phyloP scores from a whole-genome alignment of 441 rosid genomes.

The Erodium texanum region DNA sequence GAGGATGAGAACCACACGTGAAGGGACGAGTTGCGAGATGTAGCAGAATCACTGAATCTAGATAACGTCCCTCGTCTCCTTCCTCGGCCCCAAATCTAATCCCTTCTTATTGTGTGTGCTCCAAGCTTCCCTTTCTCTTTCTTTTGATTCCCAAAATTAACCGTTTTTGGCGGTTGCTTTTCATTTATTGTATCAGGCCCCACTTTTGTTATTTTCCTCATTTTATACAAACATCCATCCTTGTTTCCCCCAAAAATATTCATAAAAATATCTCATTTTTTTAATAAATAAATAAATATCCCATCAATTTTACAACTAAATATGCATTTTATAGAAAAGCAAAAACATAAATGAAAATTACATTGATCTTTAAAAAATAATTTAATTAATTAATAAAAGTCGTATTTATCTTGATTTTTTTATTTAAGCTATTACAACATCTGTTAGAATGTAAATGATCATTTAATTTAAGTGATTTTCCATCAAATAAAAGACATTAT shows the following conservation, averaged over 20 bases:
- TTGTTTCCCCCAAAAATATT: too few species aligned
- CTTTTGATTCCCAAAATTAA: not conserved
- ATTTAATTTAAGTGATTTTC: too few species aligned
- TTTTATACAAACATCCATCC: too few species aligned
- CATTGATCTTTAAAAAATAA: too few species aligned
- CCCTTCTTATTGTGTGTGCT: not conserved
- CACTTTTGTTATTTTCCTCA: not conserved
- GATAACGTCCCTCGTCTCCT: conserved; percentile 3
- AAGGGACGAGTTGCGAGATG: not conserved
- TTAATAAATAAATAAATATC: not conserved
- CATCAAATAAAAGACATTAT: too few species aligned
- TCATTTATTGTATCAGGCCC: not conserved
- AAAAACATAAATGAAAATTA: too few species aligned
- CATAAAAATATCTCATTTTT: not conserved
- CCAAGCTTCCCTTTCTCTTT: not conserved
- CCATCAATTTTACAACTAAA: not conserved
- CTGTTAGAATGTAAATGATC: too few species aligned
- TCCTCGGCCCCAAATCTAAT: too few species aligned
- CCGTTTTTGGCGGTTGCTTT: conserved; percentile 5
- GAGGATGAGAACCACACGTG: conserved; percentile 4
- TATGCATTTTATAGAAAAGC: too few species aligned
- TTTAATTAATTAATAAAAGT: too few species aligned
- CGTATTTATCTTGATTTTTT: too few species aligned
- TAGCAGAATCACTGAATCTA: not conserved
- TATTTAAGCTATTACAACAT: too few species aligned